phyloP scores from a whole-genome alignment of 345 rosid genomes.

The Populus ilicifolia region DNA sequence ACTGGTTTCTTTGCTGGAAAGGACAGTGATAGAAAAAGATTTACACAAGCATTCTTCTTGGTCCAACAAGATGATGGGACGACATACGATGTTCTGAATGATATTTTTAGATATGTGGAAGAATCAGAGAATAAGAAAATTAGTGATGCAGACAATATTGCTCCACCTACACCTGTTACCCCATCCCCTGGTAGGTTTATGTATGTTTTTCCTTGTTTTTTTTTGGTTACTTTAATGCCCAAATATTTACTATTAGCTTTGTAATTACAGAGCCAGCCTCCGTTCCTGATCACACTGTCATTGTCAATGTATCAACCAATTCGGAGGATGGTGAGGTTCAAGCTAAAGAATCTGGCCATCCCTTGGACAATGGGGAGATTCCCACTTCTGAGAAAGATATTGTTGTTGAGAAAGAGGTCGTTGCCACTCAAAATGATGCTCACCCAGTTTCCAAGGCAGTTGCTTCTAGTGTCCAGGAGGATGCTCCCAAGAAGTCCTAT shows the following conservation, averaged over 20 bases:
- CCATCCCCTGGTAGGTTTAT: conserved; percentile 36
- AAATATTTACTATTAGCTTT: not conserved
- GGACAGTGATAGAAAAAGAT: conserved; percentile 38
- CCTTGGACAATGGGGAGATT: conserved; percentile 31
- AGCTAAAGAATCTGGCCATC: conserved; percentile 21
- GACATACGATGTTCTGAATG: conserved; percentile 67
- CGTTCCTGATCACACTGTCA: conserved; percentile 11
- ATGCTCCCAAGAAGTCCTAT: conserved; percentile 51
- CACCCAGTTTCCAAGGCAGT: conserved; percentile 13
- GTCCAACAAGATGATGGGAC: conserved; percentile 41
- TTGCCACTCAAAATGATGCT: conserved; percentile 12
- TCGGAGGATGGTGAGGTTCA: conserved; percentile 15
- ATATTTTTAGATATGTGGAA: conserved; percentile 55
- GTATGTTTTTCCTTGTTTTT: not conserved
- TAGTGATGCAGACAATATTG: conserved; percentile 23
- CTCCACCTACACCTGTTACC: conserved; percentile 25
- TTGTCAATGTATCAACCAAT: not conserved
- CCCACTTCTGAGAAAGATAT: conserved; percentile 23
- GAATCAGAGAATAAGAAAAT: conserved; percentile 14
- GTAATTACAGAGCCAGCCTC: conserved; percentile 35
- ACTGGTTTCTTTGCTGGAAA: conserved; percentile 55
- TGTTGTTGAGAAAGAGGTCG: conserved; percentile 17
- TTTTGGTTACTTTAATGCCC: not conserved
- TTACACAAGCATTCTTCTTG: conserved; percentile 63
- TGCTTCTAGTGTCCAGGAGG: conserved; percentile 30